Evolutionary conservation across 768 basidiomycete species (phyloP).

Genomic region (Pleurotus sapidus): DNA sequence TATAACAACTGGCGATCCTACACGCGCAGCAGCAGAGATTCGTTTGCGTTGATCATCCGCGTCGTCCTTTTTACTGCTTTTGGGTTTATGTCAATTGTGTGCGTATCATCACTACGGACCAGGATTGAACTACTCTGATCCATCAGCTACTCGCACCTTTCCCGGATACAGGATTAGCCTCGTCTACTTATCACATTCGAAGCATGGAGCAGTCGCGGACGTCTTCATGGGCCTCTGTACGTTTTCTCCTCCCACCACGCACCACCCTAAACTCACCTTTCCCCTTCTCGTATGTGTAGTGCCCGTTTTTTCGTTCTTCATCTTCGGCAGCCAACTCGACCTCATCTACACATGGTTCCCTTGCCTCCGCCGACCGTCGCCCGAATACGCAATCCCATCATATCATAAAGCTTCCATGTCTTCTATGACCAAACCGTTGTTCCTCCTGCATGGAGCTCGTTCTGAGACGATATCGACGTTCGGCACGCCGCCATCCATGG

Average conservation of each 20-base stretch:
- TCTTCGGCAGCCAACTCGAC: constrained; percentile 5
- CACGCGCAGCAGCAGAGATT: neutral
- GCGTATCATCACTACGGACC: neutral
- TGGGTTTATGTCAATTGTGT: neutral
- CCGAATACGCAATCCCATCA: neutral
- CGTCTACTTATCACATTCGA: neutral
- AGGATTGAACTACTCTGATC: neutral
- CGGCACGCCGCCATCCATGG: no score
- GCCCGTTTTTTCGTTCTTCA: neutral
- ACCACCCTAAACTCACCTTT: neutral
- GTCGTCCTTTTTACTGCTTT: constrained; percentile 2
- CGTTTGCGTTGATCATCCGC: constrained; percentile 1
- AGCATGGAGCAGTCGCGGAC: neutral
- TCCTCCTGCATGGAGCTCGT: no score
- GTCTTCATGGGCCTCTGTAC: neutral
- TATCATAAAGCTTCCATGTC: no score
- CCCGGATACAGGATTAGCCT: neutral
- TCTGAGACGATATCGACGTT: no score
- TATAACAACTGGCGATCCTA: neutral
- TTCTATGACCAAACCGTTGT: no score
- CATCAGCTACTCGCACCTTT: neutral
- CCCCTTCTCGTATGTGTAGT: neutral
- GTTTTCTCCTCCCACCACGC: neutral
- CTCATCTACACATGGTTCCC: constrained; percentile 4
- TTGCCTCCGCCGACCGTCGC: neutral